Evolutionary conservation across 768 basidiomycete genomes (phyloP).

Genomic region (Mrakia gelida): DNA sequence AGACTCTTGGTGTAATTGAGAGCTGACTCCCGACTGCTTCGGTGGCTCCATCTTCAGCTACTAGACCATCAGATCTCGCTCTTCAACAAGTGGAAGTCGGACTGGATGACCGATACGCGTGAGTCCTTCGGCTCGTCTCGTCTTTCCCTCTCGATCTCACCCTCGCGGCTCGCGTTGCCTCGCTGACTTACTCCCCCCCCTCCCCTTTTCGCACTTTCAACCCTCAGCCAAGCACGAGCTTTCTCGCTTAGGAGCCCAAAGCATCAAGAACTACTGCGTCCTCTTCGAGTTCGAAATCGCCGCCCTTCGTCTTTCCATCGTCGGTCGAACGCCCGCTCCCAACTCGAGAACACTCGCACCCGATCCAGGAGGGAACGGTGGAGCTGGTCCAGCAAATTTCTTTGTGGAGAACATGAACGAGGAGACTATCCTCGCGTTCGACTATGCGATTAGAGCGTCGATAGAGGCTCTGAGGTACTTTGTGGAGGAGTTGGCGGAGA

Average conservation of each 20-base stretch:
- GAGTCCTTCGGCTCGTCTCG: background rate
- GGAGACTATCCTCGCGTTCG: background rate
- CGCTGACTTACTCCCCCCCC: background rate
- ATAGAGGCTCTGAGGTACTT: background rate
- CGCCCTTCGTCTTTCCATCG: slow-evolving; percentile 9
- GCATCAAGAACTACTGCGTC: background rate
- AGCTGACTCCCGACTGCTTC: background rate
- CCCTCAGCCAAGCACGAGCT: background rate
- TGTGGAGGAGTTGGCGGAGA: background rate
- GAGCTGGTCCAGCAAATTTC: background rate
- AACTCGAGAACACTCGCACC: background rate
- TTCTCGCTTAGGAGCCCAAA: background rate
- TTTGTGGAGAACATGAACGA: background rate
- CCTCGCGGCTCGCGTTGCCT: no score
- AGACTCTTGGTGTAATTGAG: background rate
- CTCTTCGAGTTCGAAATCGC: slow-evolving; percentile 3
- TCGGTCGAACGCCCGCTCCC: background rate
- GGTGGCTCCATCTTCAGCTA: background rate
- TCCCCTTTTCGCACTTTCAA: background rate
- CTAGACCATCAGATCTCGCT: background rate
- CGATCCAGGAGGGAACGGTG: no score
- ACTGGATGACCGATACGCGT: background rate
- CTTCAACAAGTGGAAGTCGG: background rate
- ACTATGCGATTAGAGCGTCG: background rate
- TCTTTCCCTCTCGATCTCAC: no score